Evolutionary conservation across 768 basidiomycete species (phyloP).

Genomic region (Kwoniella pini): DNA sequence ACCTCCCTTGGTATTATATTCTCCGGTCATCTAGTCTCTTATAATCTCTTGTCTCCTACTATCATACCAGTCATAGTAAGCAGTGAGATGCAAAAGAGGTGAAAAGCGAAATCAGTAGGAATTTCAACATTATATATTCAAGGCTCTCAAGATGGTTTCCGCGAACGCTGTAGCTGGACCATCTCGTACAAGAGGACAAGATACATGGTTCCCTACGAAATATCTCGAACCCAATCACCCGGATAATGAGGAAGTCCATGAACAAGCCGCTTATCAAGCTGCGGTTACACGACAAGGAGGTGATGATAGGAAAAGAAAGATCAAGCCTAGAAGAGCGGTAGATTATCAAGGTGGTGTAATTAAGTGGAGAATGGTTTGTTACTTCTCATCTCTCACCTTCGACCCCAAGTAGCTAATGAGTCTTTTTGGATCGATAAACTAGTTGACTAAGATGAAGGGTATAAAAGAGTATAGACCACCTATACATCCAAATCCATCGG

Average conservation of each 20-base stretch:
- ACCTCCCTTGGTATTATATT: neutral
- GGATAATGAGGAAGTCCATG: constrained; percentile 71
- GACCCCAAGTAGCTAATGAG: neutral
- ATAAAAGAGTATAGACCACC: constrained; percentile 60
- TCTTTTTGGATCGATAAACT: neutral
- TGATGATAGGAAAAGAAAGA: constrained; percentile 69
- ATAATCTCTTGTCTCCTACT: too few species aligned
- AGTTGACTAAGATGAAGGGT: constrained; percentile 35
- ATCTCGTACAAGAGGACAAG: constrained; percentile 37
- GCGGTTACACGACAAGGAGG: constrained; percentile 64
- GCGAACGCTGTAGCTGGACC: constrained; percentile 28
- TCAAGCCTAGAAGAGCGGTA: constrained; percentile 86
- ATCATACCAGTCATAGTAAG: too few species aligned
- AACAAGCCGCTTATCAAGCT: constrained; percentile 74
- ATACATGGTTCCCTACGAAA: constrained; percentile 69
- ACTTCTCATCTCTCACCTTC: neutral
- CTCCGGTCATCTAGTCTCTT: neutral
- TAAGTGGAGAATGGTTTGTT: constrained; percentile 76
- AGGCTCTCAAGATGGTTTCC: neutral
- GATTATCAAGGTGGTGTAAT: constrained; percentile 90
- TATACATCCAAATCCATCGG: constrained; percentile 74
- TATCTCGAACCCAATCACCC: constrained; percentile 71
- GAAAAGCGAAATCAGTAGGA: too few species aligned
- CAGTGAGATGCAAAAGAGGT: too few species aligned
- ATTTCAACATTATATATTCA: too few species aligned